Evolutionary conservation across 1,139 yeast species (phyloP), one percentile per base, ranked within the genome.

Genomic region (Nakaseomyces delphensis): DNA sequence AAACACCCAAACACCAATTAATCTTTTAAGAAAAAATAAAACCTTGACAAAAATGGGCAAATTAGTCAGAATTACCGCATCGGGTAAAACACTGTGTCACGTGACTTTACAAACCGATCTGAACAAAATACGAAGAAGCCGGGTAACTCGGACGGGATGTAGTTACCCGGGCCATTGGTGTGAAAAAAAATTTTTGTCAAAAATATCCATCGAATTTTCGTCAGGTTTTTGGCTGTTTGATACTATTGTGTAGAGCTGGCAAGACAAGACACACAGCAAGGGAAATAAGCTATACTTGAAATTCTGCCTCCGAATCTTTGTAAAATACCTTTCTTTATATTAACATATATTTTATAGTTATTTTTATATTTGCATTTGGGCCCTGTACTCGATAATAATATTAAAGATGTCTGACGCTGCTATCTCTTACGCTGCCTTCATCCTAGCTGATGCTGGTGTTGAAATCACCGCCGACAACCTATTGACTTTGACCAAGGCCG

Each of bases 381-480:
- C n/a, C 13, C 36, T 16, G 24, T 20, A 18, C 36, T 7, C 37
- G 24, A 36, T 36, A 23, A 24, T n/a, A 36, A 19, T 16, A 36
- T 8, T 18, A 55, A 46, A 51, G 65, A 74, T 74, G 78, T 72
- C 77, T 66, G 77, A 73, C 71, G 66, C 69, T 60, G 60, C 67
- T 59, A 69, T 68, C 59, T 68, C 73, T 48, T 68, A 66, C 64
- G 96, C 97, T 70, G 93, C 98, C 69, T 83, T 89, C 73, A 87
- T 89, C 77, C 79, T 89, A 73, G 96, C 96, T 61, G 97, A 89
- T 73, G 85, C 96, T 64, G 96, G 87, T 67, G 76, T 86, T 68
- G 96, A 86, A 72, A 78, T 89, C 80, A 71, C 96, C 64, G 69
- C 96, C 64, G 96, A 87, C 71, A 87, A 87, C 81, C 77, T 91